phyloP scores from a whole-genome alignment of 441 rosid genomes.

The Iberis amara region DNA sequence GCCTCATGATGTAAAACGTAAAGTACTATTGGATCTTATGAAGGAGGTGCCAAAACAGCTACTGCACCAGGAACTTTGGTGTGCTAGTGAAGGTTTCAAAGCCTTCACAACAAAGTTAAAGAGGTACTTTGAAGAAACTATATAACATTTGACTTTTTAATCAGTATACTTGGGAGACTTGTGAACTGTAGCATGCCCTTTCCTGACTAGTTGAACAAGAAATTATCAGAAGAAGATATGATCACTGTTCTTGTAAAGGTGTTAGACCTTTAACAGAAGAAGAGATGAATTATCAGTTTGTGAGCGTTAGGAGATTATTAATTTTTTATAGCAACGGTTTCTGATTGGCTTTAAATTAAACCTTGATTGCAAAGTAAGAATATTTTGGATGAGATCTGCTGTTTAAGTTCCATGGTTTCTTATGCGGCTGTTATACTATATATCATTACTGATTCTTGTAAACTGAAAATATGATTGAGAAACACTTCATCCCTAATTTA shows the following conservation, averaged over 20 bases:
- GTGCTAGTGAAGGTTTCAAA: constrained; percentile 97
- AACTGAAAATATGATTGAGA: constrained; percentile 5
- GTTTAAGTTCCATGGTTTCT: constrained; percentile 10
- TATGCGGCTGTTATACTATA: constrained; percentile 13
- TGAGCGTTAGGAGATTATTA: constrained; percentile 11
- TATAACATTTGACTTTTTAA: constrained; percentile 9
- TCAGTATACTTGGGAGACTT: constrained; percentile 7
- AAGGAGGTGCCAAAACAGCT: constrained; percentile 93
- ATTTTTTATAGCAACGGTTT: constrained; percentile 1
- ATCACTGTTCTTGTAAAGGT: constrained; percentile 11
- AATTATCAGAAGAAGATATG: constrained; percentile 2
- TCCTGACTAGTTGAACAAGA: constrained; percentile 8
- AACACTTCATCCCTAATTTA: constrained; percentile 27
- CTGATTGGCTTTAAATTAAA: neutral
- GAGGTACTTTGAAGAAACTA: constrained; percentile 46
- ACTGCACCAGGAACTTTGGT: constrained; percentile 94
- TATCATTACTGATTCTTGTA: neutral
- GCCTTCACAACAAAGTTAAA: constrained; percentile 83
- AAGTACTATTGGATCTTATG: constrained; percentile 94
- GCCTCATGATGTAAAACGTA: constrained; percentile 98
- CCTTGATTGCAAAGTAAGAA: neutral
- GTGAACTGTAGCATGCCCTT: constrained; percentile 8
- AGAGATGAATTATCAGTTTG: constrained; percentile 6
- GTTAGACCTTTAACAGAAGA: neutral
- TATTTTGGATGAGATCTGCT: neutral